phyloP scores from a whole-genome alignment of 495 filamentous ascomycete genomes.

The Viridothelium virens region DNA sequence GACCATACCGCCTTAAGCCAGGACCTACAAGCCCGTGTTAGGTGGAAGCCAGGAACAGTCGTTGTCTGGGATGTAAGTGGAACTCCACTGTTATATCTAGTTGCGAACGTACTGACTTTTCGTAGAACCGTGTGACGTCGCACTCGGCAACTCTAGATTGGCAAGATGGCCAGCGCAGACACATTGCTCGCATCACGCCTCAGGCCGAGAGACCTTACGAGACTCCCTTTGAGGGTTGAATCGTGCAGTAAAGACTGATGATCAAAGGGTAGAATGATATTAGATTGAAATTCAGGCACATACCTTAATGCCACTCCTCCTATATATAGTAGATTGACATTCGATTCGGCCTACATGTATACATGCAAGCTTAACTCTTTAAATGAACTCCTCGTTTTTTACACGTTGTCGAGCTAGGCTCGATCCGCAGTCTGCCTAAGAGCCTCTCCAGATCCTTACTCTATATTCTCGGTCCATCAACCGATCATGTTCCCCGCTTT shows the following conservation, averaged over 20 bases:
- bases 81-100: conserved; percentile 13
- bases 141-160: conserved; percentile 76
- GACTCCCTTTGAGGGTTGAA: conserved; percentile 48
- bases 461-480: no score
- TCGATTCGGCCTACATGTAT: background rate
- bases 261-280: background rate
- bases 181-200: conserved; percentile 76
- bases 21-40: conserved; percentile 83
- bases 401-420: no score
- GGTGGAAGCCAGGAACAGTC: conserved; percentile 74
- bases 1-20: conserved; percentile 73
- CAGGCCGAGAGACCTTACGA: conserved; percentile 72
- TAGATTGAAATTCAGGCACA: background rate
- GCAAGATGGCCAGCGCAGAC: conserved; percentile 67
- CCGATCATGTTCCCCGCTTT: no score
- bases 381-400: no score
- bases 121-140: conserved; percentile 63
- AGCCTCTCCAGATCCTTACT: no score
- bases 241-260: background rate
- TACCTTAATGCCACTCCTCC: background rate
- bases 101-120: background rate
- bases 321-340: background rate
- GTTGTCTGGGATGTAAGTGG: conserved; percentile 71
- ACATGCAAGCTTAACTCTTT: no score
- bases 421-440: no score